Evolutionary conservation across 2,329 filamentous ascomycete species (phyloP).

Genomic region (Pseudogymnoascus sp.): DNA sequence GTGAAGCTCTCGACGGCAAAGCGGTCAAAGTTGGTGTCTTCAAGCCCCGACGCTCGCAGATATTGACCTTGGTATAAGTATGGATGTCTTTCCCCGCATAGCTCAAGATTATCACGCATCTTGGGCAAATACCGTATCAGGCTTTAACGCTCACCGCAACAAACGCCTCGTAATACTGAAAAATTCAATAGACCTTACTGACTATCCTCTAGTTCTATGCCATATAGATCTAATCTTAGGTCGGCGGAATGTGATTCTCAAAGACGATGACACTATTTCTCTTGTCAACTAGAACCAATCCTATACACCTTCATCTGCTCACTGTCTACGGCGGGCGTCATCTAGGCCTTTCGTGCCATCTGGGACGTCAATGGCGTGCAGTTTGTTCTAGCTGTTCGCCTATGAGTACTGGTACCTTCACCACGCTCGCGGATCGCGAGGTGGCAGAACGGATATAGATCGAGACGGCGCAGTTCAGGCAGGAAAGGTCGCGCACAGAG

Average conservation of each 20-base stretch:
- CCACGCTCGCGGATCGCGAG: not conserved
- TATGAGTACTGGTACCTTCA: slow-evolving; percentile 29
- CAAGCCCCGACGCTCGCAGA: slow-evolving; percentile 17
- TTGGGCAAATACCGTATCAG: slow-evolving; percentile 13
- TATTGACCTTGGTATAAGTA: slow-evolving; percentile 13
- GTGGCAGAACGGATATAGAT: not conserved
- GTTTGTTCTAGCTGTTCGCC: slow-evolving; percentile 56
- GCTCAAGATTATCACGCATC: slow-evolving; percentile 17
- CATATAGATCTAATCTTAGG: slow-evolving; percentile 25
- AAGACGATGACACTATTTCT: slow-evolving; percentile 20
- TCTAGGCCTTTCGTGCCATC: slow-evolving; percentile 37
- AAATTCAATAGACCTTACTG: slow-evolving; percentile 18
- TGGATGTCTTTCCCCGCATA: slow-evolving; percentile 17
- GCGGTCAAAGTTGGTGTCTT: slow-evolving; percentile 20
- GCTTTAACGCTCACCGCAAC: not conserved
- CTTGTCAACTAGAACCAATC: slow-evolving; percentile 24
- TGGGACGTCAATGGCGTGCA: slow-evolving; percentile 43
- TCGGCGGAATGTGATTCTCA: slow-evolving; percentile 24
- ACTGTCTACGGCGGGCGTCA: slow-evolving; percentile 32
- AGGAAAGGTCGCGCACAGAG: not conserved
- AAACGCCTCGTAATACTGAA: not conserved
- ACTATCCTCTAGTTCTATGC: slow-evolving; percentile 23
- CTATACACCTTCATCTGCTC: slow-evolving; percentile 31
- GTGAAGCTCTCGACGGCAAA: slow-evolving; percentile 15
- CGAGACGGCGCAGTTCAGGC: not conserved